Base-by-base conservation (phyloP, 1,284 basidiomycete species). In the Puccinia brachypodii region DNA sequence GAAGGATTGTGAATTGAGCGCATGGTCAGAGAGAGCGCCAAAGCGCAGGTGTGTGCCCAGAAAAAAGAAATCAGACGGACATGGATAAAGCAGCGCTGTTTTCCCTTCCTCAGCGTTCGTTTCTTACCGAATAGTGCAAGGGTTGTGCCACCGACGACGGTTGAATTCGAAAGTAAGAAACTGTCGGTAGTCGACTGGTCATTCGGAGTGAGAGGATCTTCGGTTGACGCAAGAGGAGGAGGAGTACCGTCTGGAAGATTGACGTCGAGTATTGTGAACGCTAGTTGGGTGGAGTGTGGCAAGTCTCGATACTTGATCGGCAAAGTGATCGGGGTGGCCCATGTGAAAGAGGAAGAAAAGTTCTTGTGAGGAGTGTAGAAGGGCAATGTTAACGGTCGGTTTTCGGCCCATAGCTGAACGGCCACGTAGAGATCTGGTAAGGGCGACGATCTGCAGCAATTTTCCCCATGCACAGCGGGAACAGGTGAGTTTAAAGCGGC, bases 261-360 rank as follows among this genome's bases (percentile, higher is more conserved):
- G 77, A 96, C 94, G 85, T 98, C 95, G 92, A 95, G 97, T 28
- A 98, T 92, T 0, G 96, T 98, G 85, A 98, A 94, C 0, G 93
- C 92, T 77, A 99, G 89, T 84, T 97, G 95, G 0, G 95, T 92
- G 84, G 89, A 92, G 42, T 95, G 88, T 0, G 95, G 94, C 4
- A 99, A 89, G 84, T 97, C 95, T 76, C 94, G 93, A 83, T 97
- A 96, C 60, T 92, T 92, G 85, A 96, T 93, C 0, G 96, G 95
- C 3, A 98, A 88, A 0, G 93, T 92, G 68, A 98, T 91, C 90
- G 92, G 93, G 88, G 98, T 94, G 85, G 96, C 96, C 96, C 96
- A 99, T 56, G 89, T 92, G 85, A 95, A 94, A 64, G 89, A 90
- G 83, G 90, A 91, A 87, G 92, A 93, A 89, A 97, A 98, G 19